These are phyloP conservation scores for Cryptococcus hybrid DNA, from an alignment of 1,284 basidiomycete species.

Conservation along the genomic window DNA sequence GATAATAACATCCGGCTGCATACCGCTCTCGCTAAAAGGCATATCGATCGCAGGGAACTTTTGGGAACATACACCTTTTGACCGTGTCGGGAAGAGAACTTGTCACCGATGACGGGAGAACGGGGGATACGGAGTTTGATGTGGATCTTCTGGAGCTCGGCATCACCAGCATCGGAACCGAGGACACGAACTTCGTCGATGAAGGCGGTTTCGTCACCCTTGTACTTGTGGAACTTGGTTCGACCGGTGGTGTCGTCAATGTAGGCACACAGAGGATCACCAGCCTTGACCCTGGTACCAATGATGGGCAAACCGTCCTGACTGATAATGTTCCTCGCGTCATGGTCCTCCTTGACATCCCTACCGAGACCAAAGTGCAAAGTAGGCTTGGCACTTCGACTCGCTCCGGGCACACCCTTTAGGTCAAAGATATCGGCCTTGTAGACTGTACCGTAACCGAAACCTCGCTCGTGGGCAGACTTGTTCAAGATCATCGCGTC, in stretches of 20 bases:
- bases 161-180: conserved; percentile 82
- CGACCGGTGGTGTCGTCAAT: conserved; percentile 80
- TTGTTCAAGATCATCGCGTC: conserved; percentile 99
- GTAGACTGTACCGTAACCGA: conserved; percentile 95
- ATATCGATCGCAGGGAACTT: conserved; percentile 98
- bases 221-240: conserved; percentile 91
- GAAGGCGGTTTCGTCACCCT: conserved; percentile 90
- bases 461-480: conserved; percentile 96
- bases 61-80: conserved; percentile 99
- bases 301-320: conserved; percentile 80
- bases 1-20: conserved; percentile 99
- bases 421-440: conserved; percentile 93
- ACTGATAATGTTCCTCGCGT: conserved; percentile 69
- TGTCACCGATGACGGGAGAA: conserved; percentile 97
- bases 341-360: conserved; percentile 64
- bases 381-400: conserved; percentile 59
- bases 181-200: conserved; percentile 91
- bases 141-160: conserved; percentile 89
- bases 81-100: conserved; percentile 98
- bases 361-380: conserved; percentile 83
- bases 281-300: conserved; percentile 67
- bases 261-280: conserved; percentile 79
- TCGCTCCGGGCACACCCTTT: conserved; percentile 69
- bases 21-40: conserved; percentile 98
- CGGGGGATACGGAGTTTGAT: conserved; percentile 92